These are phyloP conservation scores for Saraca asoca DNA, from an alignment of 331 rosid species.

Conservation along the genomic window DNA sequence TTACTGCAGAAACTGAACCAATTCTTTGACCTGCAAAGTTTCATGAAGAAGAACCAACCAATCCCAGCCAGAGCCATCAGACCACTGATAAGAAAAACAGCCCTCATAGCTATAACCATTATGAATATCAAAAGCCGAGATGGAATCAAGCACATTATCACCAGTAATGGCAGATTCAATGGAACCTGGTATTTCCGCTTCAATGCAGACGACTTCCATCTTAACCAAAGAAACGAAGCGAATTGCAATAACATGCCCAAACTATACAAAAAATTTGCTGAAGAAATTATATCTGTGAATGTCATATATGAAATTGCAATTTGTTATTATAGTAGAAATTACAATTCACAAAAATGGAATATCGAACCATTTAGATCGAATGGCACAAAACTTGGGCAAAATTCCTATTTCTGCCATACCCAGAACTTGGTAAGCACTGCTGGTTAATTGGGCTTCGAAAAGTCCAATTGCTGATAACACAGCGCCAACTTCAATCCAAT, in stretches of 20 bases:
- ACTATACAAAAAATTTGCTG: slow-evolving; percentile 10
- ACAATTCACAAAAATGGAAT: slow-evolving; percentile 54
- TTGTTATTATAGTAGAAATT: slow-evolving; percentile 29
- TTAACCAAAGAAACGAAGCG: slow-evolving; percentile 14
- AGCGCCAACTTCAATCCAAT: slow-evolving; percentile 52
- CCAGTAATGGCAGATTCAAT: slow-evolving; percentile 4
- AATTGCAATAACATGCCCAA: slow-evolving; percentile 12
- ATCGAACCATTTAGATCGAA: slow-evolving; percentile 43
- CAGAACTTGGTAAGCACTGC: slow-evolving; percentile 44
- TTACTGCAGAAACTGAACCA: not conserved
- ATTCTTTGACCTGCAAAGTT: not conserved
- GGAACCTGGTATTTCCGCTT: not conserved
- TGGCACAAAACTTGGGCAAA: slow-evolving; percentile 11
- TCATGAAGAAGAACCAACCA: not conserved
- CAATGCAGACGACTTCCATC: not conserved
- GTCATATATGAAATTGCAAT: slow-evolving; percentile 39
- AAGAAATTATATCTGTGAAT: not conserved
- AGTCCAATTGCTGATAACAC: slow-evolving; percentile 44
- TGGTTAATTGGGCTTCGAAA: slow-evolving; percentile 49
- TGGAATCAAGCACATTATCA: not conserved
- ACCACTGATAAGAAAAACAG: slow-evolving; percentile 4
- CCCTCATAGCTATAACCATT: slow-evolving; percentile 4
- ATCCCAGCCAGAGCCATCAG: slow-evolving; percentile 1
- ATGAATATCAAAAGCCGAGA: slow-evolving; percentile 1
- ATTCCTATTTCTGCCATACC: slow-evolving; percentile 52